phyloP scores from a whole-genome alignment of 257 asterid genomes.

The Nicotiana paniculata region DNA sequence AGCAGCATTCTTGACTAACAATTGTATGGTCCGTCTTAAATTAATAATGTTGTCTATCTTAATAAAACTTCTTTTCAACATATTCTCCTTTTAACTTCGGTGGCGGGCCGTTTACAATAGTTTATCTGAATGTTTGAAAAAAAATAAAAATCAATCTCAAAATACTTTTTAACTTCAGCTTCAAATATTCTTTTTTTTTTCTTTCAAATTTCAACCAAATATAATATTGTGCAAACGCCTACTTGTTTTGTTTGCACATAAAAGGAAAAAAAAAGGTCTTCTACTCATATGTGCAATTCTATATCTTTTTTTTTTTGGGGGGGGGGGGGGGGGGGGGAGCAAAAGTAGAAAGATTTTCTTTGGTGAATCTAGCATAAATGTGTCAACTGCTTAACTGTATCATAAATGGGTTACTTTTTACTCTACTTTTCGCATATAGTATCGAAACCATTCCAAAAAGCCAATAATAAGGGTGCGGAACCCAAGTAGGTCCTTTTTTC shows the following conservation, averaged over 20 bases:
- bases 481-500: too few species aligned
- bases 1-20: background rate
- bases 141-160: too few species aligned
- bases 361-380: background rate
- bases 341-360: background rate
- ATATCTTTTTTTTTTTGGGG: background rate
- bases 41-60: background rate
- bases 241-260: background rate
- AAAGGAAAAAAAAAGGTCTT: background rate
- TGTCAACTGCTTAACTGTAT: background rate
- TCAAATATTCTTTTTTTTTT: background rate
- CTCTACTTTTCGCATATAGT: background rate
- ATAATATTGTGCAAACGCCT: background rate
- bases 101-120: background rate
- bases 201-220: background rate
- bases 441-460: background rate
- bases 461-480: too few species aligned
- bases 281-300: background rate
- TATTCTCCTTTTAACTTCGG: background rate
- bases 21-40: background rate
- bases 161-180: background rate
- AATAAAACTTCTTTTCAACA: background rate
- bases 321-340: too few species aligned
- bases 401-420: background rate
- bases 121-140: too few species aligned